Evolutionary conservation across 2,329 filamentous ascomycete species (phyloP).

Genomic region (Teratosphaeria nubilosa): DNA sequence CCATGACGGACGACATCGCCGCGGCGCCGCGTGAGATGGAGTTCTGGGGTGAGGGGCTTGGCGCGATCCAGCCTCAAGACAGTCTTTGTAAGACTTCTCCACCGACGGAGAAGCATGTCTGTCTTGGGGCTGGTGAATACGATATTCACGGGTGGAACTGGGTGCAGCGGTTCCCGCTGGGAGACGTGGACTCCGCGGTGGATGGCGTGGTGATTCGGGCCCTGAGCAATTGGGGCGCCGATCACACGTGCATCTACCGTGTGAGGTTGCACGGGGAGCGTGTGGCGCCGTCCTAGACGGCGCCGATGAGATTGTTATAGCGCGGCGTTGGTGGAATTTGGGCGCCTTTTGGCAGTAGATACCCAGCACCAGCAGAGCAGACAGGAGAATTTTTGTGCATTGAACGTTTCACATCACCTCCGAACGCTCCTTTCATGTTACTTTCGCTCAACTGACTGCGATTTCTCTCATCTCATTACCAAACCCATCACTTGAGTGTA

Average conservation of each 20-base stretch:
- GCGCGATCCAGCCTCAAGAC: neutral
- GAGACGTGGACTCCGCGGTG: slow-evolving; percentile 19
- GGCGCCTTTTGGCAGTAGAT: neutral
- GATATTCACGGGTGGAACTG: slow-evolving; percentile 31
- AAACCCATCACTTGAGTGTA: too few relatives aligned
- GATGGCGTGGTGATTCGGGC: slow-evolving; percentile 31
- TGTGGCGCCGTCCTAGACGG: neutral
- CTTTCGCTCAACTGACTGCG: too few relatives aligned
- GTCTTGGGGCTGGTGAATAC: slow-evolving; percentile 32
- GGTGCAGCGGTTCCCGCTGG: slow-evolving; percentile 30
- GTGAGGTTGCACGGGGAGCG: slow-evolving; percentile 33
- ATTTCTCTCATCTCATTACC: too few relatives aligned
- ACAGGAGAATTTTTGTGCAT: neutral
- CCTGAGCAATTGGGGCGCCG: slow-evolving; percentile 33
- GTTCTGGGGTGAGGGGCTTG: slow-evolving; percentile 32
- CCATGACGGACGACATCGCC: slow-evolving; percentile 28
- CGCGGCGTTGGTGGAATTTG: neutral
- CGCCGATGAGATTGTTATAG: neutral
- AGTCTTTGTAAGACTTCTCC: slow-evolving; percentile 4
- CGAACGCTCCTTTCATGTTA: too few relatives aligned
- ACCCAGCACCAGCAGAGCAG: neutral
- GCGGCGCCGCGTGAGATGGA: slow-evolving; percentile 35
- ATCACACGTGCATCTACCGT: slow-evolving; percentile 39
- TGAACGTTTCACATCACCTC: neutral
- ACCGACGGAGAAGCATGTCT: slow-evolving; percentile 19